These are phyloP conservation scores for Flaveria ramosissima DNA, from an alignment of 129 eudicot genomes.

Conservation along the genomic window DNA sequence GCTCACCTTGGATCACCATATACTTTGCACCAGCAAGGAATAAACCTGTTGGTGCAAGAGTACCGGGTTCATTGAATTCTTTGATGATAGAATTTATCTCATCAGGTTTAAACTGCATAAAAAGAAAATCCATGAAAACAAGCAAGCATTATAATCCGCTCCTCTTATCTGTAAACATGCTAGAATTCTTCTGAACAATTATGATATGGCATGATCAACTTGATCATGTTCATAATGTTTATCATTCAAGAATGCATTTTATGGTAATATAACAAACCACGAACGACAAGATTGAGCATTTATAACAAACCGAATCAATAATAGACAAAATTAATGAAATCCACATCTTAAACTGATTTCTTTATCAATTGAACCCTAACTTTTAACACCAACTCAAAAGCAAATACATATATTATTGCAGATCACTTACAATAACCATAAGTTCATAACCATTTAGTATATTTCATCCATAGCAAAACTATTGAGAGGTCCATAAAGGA, in stretches of 20 bases:
- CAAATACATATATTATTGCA: too few relatives aligned
- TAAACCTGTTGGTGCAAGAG: slow-evolving; percentile 72
- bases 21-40: slow-evolving; percentile 61
- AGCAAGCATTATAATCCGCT: background rate
- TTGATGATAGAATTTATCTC: slow-evolving; percentile 53
- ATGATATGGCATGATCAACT: background rate
- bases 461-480: too few relatives aligned
- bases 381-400: too few relatives aligned
- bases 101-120: slow-evolving; percentile 56
- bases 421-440: too few relatives aligned
- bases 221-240: background rate
- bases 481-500: too few relatives aligned
- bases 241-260: background rate
- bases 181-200: slow-evolving; percentile 4
- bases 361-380: too few relatives aligned
- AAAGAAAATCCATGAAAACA: background rate
- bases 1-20: slow-evolving; percentile 87
- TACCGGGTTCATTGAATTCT: slow-evolving; percentile 68
- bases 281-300: too few relatives aligned
- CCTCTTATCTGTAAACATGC: background rate
- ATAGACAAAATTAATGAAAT: too few relatives aligned
- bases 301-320: background rate
- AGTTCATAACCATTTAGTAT: too few relatives aligned
- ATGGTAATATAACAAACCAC: background rate
- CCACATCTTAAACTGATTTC: too few relatives aligned